Evolutionary conservation across 2,329 filamentous ascomycete genomes (phyloP).

Genomic region (Penicillium concentricum): DNA sequence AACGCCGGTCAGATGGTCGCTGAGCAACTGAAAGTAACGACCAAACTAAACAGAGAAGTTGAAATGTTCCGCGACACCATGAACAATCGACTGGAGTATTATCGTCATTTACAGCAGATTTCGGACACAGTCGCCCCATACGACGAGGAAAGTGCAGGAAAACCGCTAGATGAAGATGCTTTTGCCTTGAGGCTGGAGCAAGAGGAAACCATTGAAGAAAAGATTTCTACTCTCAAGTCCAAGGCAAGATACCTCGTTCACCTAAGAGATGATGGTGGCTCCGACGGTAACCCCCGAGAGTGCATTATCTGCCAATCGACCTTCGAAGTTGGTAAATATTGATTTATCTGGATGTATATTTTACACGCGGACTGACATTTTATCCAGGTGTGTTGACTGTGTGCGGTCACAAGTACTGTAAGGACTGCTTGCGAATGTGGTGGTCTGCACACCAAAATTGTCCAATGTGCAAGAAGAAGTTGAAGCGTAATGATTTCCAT

Average conservation of each 20-base stretch:
- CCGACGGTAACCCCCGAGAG: conserved; percentile 60
- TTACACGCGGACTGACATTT: conserved; percentile 5
- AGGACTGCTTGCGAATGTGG: conserved; percentile 81
- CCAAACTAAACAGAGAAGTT: conserved; percentile 61
- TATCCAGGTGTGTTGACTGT: conserved; percentile 57
- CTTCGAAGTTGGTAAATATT: conserved; percentile 75
- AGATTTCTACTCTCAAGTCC: conserved; percentile 63
- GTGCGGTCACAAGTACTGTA: conserved; percentile 91
- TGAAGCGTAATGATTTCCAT: conserved; percentile 70
- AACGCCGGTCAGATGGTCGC: conserved; percentile 55
- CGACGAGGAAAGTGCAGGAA: conserved; percentile 59
- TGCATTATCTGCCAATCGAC: conserved; percentile 82
- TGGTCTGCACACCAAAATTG: conserved; percentile 72
- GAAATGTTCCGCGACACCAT: conserved; percentile 74
- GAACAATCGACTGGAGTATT: conserved; percentile 86
- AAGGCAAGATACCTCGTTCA: conserved; percentile 74
- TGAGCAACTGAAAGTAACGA: conserved; percentile 53
- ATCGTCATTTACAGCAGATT: conserved; percentile 84
- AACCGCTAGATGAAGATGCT: conserved; percentile 54
- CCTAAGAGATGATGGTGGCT: conserved; percentile 60
- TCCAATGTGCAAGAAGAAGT: conserved; percentile 74
- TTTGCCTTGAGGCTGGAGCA: conserved; percentile 42
- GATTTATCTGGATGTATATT: not conserved
- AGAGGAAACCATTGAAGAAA: conserved; percentile 56
- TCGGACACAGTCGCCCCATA: conserved; percentile 81